These are phyloP conservation scores for Neofusicoccum cordaticola DNA, from an alignment of 2,329 filamentous ascomycete species.

Conservation along the genomic window DNA sequence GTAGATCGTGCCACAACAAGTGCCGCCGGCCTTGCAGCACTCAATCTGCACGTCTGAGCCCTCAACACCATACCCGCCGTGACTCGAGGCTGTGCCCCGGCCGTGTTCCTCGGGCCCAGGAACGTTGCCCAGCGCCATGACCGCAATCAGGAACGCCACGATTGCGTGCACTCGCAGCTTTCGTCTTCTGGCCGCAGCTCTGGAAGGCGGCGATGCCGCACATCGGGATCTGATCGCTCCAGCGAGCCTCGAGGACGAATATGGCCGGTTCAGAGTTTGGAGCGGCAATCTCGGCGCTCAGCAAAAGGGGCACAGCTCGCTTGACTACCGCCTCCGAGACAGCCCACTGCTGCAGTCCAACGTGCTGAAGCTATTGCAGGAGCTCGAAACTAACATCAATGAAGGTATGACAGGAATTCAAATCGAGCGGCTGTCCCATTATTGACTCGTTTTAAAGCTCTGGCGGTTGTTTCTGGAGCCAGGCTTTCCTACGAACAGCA, in stretches of 20 bases:
- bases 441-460: conserved; percentile 20
- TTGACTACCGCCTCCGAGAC: conserved; percentile 38
- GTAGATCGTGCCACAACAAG: background rate
- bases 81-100: too few species aligned
- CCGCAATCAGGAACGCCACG: conserved; percentile 29
- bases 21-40: background rate
- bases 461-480: conserved; percentile 27
- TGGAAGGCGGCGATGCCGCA: conserved; percentile 21
- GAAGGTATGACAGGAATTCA: conserved; percentile 16
- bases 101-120: background rate
- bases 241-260: conserved; percentile 34
- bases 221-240: conserved; percentile 23
- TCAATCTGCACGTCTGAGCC: background rate
- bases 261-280: conserved; percentile 38
- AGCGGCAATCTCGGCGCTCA: conserved; percentile 35
- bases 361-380: conserved; percentile 32
- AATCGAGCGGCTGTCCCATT: background rate
- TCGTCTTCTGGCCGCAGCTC: conserved; percentile 24
- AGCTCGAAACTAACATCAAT: conserved; percentile 32
- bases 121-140: conserved; percentile 11
- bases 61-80: too few species aligned
- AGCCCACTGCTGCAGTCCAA: conserved; percentile 33
- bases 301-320: conserved; percentile 36
- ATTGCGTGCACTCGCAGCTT: conserved; percentile 32
- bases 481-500: conserved; percentile 36